These are phyloP conservation scores for Zygotorulaspora florentina DNA, from an alignment of 805 yeast genomes.

Conservation along the genomic window DNA sequence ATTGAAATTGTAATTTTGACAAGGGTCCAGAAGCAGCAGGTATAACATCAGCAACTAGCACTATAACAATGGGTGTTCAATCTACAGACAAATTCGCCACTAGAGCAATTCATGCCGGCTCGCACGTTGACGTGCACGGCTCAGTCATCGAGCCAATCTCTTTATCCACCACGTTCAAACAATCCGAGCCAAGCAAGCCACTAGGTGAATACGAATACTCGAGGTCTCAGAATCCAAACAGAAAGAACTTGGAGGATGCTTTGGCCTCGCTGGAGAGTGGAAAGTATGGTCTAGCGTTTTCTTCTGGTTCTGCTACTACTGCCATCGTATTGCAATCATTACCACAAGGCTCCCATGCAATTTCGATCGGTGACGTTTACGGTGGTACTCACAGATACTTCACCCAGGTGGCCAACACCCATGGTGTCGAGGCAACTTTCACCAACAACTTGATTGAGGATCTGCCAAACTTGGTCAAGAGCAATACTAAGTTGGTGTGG, in stretches of 20 bases:
- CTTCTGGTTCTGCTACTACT: constrained; percentile 85
- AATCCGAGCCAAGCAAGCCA: constrained; percentile 70
- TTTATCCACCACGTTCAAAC: constrained; percentile 81
- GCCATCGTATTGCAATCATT: constrained; percentile 71
- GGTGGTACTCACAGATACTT: constrained; percentile 92
- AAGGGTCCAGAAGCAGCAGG: background rate
- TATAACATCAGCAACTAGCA: no score
- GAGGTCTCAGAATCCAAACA: constrained; percentile 81
- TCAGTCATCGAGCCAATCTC: constrained; percentile 85
- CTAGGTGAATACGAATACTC: constrained; percentile 79
- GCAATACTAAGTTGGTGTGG: constrained; percentile 76
- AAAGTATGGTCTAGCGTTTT: constrained; percentile 67
- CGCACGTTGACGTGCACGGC: constrained; percentile 71
- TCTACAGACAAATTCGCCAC: constrained; percentile 57
- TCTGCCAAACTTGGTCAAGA: constrained; percentile 49
- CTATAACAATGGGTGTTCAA: constrained; percentile 21
- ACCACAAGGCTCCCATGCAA: constrained; percentile 66
- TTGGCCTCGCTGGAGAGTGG: constrained; percentile 77
- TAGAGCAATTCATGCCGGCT: constrained; percentile 80
- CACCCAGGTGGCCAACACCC: constrained; percentile 77
- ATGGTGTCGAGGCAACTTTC: constrained; percentile 67
- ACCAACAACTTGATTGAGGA: constrained; percentile 61
- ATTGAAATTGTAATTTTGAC: no score
- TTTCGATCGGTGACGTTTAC: constrained; percentile 80
- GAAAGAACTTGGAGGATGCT: constrained; percentile 73